A percentile compares a stretch with the other conserved stretches of the same genome.
Evolutionary conservation across 2,329 filamentous ascomycete genomes (phyloP).

Genomic region (Calonectria montana): DNA sequence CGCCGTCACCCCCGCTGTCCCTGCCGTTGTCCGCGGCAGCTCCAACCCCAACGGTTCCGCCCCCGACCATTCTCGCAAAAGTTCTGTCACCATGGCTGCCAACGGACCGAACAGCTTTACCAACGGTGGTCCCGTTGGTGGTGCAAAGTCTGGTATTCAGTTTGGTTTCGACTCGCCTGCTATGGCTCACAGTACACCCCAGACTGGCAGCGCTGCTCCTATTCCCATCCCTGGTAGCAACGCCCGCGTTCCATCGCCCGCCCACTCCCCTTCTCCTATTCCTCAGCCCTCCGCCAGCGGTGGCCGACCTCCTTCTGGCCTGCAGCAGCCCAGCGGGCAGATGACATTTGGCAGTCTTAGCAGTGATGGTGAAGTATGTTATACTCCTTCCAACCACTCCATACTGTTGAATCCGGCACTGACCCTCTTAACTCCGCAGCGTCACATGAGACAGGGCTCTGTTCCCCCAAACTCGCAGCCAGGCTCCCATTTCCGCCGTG

Average conservation of each 20-base stretch:
- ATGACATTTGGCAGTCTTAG: constrained; percentile 87
- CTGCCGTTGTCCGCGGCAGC: constrained; percentile 73
- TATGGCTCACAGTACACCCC: constrained; percentile 75
- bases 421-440: constrained; percentile 56
- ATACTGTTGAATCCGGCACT: constrained; percentile 7
- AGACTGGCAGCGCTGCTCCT: constrained; percentile 64
- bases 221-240: constrained; percentile 72
- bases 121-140: constrained; percentile 76
- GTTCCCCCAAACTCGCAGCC: constrained; percentile 73
- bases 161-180: constrained; percentile 84
- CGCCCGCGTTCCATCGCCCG: constrained; percentile 83
- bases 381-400: constrained; percentile 22
- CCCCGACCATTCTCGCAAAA: constrained; percentile 83
- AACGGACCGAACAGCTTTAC: constrained; percentile 81
- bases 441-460: constrained; percentile 76
- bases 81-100: constrained; percentile 91
- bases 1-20: constrained; percentile 76
- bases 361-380: constrained; percentile 80
- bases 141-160: constrained; percentile 75
- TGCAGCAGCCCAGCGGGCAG: constrained; percentile 74
- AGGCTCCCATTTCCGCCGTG: constrained; percentile 81
- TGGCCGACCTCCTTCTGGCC: constrained; percentile 83
- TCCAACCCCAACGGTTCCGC: constrained; percentile 75
- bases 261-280: constrained; percentile 91
- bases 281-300: constrained; percentile 87